Percentiles rank a stretch among this genome's conserved stretches.
Conservation (phyloP, 768 basidiomycete species). For the Russula sp. region DNA sequence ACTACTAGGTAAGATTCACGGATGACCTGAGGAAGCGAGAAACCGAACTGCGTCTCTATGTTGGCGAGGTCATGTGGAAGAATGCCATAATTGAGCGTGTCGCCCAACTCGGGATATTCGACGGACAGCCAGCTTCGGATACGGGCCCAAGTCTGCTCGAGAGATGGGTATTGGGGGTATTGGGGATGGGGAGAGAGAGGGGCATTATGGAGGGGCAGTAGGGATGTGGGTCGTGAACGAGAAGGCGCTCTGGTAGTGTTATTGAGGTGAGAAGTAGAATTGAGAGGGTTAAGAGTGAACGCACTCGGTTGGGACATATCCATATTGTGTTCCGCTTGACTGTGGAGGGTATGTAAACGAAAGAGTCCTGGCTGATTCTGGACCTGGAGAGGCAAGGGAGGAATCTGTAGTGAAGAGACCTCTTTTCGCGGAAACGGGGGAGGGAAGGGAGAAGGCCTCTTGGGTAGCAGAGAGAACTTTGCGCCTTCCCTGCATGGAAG, state of each 20-base stretch:
- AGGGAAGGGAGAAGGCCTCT: constrained; percentile 85
- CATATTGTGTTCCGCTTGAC: constrained; percentile 47
- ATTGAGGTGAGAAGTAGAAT: constrained; percentile 9
- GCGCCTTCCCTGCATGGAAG: constrained; percentile 42
- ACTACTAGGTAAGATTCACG: constrained; percentile 83
- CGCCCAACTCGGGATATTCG: constrained; percentile 91
- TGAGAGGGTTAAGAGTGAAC: constrained; percentile 5
- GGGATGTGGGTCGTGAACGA: constrained; percentile 43
- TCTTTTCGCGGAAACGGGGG: constrained; percentile 52
- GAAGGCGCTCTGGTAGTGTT: constrained; percentile 34
- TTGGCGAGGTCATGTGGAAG: constrained; percentile 71
- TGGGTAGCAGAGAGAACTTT: constrained; percentile 71
- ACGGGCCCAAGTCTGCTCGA: constrained; percentile 79
- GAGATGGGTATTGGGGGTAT: constrained; percentile 57
- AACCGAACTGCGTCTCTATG: constrained; percentile 80
- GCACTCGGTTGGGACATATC: constrained; percentile 55
- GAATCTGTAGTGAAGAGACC: constrained; percentile 56
- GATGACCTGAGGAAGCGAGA: constrained; percentile 77
- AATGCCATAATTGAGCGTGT: constrained; percentile 92
- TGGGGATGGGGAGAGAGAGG: constrained; percentile 33
- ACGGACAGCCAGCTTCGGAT: constrained; percentile 74
- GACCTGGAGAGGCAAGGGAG: constrained; percentile 41
- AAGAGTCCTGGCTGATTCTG: constrained; percentile 41
- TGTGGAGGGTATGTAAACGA: constrained; percentile 78
- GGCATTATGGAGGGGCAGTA: constrained; percentile 66